Percentiles rank a stretch among this genome's conserved stretches.
These are phyloP conservation scores for Hericium rajendrae DNA, from an alignment of 768 basidiomycete genomes.

Conservation along the genomic window DNA sequence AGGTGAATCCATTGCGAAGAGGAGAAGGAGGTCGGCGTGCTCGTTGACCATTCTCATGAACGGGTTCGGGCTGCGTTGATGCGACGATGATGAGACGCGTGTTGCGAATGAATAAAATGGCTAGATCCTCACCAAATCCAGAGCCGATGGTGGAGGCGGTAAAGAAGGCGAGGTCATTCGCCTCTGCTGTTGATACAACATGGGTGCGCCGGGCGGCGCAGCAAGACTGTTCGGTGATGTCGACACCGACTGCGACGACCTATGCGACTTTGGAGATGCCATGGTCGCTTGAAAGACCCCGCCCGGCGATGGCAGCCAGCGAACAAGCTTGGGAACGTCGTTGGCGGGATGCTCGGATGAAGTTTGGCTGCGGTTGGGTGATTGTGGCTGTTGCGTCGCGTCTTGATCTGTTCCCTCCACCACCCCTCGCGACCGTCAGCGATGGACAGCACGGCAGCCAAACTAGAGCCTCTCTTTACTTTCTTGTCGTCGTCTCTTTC, in stretches of 20 bases:
- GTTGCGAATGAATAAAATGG: neutral
- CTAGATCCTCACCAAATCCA: conserved; percentile 28
- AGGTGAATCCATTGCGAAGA: conserved; percentile 52
- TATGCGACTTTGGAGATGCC: conserved; percentile 21
- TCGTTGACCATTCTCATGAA: conserved; percentile 24
- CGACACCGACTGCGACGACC: conserved; percentile 13
- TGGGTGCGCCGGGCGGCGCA: conserved; percentile 16
- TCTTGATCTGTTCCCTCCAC: neutral
- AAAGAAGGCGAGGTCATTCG: conserved; percentile 28
- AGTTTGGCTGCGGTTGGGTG: conserved; percentile 4
- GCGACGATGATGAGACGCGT: conserved; percentile 6
- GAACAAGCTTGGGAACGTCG: neutral
- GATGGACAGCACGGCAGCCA: conserved; percentile 29
- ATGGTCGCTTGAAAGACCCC: conserved; percentile 12
- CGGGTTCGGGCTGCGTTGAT: conserved; percentile 33
- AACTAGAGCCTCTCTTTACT: conserved; percentile 46
- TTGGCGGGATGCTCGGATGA: conserved; percentile 13
- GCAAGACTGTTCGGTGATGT: conserved; percentile 18
- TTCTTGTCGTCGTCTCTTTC: conserved; percentile 55
- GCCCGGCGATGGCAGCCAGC: conserved; percentile 4
- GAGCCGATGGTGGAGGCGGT: conserved; percentile 26
- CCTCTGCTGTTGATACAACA: conserved; percentile 21
- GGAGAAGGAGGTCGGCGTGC: conserved; percentile 60
- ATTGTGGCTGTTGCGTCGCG: neutral
- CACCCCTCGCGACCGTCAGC: neutral